Base-by-base conservation (phyloP, 2,329 filamentous ascomycete genomes). In the Bisporella sp. region DNA sequence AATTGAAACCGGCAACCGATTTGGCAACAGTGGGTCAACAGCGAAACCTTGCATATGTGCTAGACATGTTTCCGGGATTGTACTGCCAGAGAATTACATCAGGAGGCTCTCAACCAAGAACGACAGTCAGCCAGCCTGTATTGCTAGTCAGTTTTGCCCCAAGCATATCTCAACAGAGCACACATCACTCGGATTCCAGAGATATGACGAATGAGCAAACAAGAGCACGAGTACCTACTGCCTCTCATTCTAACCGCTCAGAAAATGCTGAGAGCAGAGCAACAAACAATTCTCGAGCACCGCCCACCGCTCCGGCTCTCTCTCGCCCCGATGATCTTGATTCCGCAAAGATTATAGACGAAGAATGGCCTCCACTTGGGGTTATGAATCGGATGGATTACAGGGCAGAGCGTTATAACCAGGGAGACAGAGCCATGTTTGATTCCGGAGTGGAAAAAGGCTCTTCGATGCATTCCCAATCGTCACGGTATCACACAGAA, bases 11-110 rank as follows among this genome's bases (percentile, higher is more conserved):
- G 12, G 48, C 31, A 28, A 50, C 31, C 42, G 48, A 50, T 32
- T 41, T 50, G 43, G 30, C 29, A 41, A 50, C 48, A 12, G n/a
- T 3, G 12, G 35, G 42, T 29, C 31, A 50, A 33, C n/a, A 46
- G 42, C 7, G 39, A 41, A 46, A 43, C 33, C 37, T 50, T 29
- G 12, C 31, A 31, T 50, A 50, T 31, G 35, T 50, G 30, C 35
- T 50, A 13, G 48, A 50, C 30, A 35, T 50, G 5, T 50, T 50
- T 28, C 48, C 48, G 8, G 48, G 48, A 12, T 31, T 50, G 43
- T 50, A 46, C 42, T 50, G 42, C 43, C 48, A 50, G 29, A 40
- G 42, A 35, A 39, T 50, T 35, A 46, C 33, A 50, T 5, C 42
- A 6, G 43, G 21, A 46, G 33, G 33, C 31, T 50, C 42, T 50